These are phyloP conservation scores for Aspergillus bertholletiae DNA, from an alignment of 495 filamentous ascomycete species.

Conservation along the genomic window DNA sequence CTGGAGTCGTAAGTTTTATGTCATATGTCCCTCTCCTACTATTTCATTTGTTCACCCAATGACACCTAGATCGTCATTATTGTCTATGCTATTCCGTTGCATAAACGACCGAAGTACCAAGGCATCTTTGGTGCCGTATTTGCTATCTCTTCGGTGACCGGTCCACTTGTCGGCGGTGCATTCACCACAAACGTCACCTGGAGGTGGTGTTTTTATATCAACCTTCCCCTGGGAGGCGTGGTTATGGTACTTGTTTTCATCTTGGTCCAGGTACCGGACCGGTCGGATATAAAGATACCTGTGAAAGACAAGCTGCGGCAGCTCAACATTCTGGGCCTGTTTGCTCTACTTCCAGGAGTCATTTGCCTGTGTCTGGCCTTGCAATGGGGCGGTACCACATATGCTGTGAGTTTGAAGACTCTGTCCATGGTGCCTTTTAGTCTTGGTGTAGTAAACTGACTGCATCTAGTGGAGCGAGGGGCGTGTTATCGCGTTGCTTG, in stretches of 20 bases:
- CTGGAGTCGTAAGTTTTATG: constrained; percentile 44
- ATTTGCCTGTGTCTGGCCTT: background rate
- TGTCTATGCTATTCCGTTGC: constrained; percentile 50
- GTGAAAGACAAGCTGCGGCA: constrained; percentile 2
- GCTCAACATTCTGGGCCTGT: background rate
- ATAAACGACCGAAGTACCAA: constrained; percentile 51
- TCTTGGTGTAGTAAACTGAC: too few species aligned
- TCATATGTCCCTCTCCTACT: too few species aligned
- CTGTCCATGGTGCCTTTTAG: background rate
- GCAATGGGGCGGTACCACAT: background rate
- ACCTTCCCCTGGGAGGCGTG: constrained; percentile 53
- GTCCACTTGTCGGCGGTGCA: constrained; percentile 31
- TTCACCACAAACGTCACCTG: constrained; percentile 24
- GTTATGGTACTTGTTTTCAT: constrained; percentile 39
- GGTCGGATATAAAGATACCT: background rate
- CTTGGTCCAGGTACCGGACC: background rate
- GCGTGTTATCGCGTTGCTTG: too few species aligned
- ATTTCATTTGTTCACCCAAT: too few species aligned
- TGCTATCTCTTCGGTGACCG: constrained; percentile 51
- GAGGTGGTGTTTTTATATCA: constrained; percentile 61
- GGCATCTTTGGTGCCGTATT: constrained; percentile 42
- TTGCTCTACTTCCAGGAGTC: background rate
- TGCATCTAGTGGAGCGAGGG: too few species aligned
- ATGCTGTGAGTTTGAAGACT: background rate
- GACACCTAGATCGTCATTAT: too few species aligned